A percentile compares a stretch with the other conserved stretches of the same genome.
Conservation (phyloP, 2,329 filamentous ascomycete genomes). For the Alternaria gaisen region DNA sequence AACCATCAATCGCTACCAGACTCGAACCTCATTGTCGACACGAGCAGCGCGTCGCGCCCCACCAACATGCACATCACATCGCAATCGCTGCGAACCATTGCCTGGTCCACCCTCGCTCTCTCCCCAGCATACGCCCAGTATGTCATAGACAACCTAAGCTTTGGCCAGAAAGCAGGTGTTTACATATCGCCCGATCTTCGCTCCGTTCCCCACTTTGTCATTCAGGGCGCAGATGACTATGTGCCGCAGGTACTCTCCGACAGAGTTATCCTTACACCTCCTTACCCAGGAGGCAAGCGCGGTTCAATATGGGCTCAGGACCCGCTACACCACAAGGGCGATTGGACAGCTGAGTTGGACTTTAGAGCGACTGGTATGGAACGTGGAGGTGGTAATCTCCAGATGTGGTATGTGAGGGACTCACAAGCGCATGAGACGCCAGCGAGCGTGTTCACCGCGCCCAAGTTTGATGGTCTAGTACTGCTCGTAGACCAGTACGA, state of each 20-base stretch:
- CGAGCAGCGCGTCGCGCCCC: constrained; percentile 19
- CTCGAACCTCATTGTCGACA: background rate
- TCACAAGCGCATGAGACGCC: constrained; percentile 71
- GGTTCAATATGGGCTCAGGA: constrained; percentile 82
- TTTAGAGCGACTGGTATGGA: constrained; percentile 90
- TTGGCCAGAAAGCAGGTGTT: constrained; percentile 70
- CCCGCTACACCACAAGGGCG: constrained; percentile 64
- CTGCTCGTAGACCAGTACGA: constrained; percentile 86
- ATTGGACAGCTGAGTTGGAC: constrained; percentile 85
- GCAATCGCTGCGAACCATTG: constrained; percentile 53
- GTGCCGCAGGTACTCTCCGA: constrained; percentile 76
- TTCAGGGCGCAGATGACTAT: constrained; percentile 63
- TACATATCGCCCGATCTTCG: constrained; percentile 72
- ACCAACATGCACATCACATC: constrained; percentile 45
- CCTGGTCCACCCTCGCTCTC: constrained; percentile 55
- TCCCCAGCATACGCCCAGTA: constrained; percentile 68
- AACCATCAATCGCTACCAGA: background rate
- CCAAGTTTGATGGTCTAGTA: constrained; percentile 88
- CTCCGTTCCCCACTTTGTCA: constrained; percentile 64
- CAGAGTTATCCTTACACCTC: constrained; percentile 89
- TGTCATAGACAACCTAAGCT: constrained; percentile 77
- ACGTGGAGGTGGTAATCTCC: constrained; percentile 84
- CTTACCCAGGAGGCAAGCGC: constrained; percentile 83
- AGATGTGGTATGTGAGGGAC: constrained; percentile 87
- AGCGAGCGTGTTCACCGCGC: constrained; percentile 83